Base-by-base conservation (phyloP, 495 filamentous ascomycete species). In the Letharia columbiana region DNA sequence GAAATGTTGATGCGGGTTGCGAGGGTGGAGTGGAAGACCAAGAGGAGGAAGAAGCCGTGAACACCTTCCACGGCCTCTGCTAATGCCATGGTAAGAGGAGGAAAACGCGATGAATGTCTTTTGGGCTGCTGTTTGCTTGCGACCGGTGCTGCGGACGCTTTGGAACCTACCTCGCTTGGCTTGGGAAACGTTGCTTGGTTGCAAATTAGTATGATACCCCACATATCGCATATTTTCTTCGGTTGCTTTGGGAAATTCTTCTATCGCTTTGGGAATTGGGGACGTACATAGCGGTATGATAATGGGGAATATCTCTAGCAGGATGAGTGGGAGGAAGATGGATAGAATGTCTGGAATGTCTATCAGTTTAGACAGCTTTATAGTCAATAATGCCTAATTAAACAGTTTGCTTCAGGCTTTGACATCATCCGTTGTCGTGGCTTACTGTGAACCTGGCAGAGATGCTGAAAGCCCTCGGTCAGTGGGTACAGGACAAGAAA, bases 1-100 rank as follows among this genome's bases (percentile, higher is more conserved):
- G 94, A 99, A 73, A 74, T 96, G 45, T 82, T 99, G 70, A 96
- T 99, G 91, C 87, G 88, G 67, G 92, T 99, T 31, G 86, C 91
- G n/a, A 87, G 90, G 72, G 84, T 90, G 23, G 94, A 97, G 78
- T 98, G 90, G 87, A 94, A 89, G 76, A 79, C 86, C 71, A 86
- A 88, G 73, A 80, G 78, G 58, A 78, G 82, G 71, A 86, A n/a
- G 45, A 86, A n/a, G 45, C 7, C 13, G 18, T 20, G 45, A 17
- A 2, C 17, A 12, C 3, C 44, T 44, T 28, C 23, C 23, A 28
- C 23, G 23, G 37, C 8, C 37, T 4, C 37, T 39, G 37, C 37
- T 39, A 8, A 8, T 39, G 4, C 37, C 37, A 44, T 4, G 42
- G 18, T 4, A 18, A 18, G 42, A 18, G 42, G 42, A 18, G 42